These are phyloP conservation scores for Sphaceloma murrayae DNA, from an alignment of 2,329 filamentous ascomycete genomes.

Conservation along the genomic window DNA sequence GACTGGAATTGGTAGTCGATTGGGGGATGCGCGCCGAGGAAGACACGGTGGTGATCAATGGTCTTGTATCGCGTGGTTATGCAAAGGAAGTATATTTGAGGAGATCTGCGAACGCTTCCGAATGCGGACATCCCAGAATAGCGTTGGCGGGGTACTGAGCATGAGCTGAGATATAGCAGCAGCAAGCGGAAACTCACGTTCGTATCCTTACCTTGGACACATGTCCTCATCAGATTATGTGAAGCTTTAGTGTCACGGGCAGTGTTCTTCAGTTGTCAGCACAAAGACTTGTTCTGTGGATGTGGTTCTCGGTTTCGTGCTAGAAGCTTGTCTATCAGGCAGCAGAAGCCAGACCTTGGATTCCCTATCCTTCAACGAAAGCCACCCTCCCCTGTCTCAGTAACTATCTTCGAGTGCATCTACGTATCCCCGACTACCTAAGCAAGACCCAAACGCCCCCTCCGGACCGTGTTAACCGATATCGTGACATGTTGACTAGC, in stretches of 20 bases:
- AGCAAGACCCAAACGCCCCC: conserved; percentile 11
- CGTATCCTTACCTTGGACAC: no score
- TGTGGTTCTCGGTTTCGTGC: no score
- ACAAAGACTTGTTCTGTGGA: no score
- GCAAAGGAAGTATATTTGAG: neutral
- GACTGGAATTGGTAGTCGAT: no score
- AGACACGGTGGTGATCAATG: no score
- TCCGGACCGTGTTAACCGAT: neutral
- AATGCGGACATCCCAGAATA: neutral
- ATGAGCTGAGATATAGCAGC: no score
- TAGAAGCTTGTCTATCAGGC: conserved; percentile 7
- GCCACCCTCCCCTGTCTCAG: neutral
- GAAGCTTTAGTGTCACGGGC: no score
- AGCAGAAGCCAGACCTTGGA: neutral
- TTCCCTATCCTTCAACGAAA: neutral
- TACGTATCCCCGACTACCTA: neutral
- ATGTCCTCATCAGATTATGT: no score
- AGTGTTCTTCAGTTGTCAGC: neutral
- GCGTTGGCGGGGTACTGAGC: neutral
- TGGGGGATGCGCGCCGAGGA: no score
- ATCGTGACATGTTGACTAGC: conserved; percentile 11
- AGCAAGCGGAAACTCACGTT: no score
- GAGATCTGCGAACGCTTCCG: neutral
- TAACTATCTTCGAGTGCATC: neutral
- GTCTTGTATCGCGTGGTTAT: no score